Percentiles rank a stretch among this genome's conserved stretches.
These are phyloP conservation scores for Annulohypoxylon nitens DNA, from an alignment of 495 filamentous ascomycete genomes.

Conservation along the genomic window DNA sequence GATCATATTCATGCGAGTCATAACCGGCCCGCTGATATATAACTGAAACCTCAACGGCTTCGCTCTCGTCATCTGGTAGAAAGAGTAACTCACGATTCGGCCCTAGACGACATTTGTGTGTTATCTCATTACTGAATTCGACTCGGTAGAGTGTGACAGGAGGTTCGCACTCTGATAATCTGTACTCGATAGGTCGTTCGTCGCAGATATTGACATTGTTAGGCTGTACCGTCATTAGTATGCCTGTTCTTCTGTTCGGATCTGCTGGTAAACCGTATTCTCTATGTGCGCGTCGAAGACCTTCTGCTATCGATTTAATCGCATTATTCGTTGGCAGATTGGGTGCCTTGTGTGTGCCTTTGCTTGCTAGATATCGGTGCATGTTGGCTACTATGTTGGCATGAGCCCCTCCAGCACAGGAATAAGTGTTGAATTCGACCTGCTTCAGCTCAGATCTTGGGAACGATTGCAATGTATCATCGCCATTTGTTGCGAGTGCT, in stretches of 20 bases:
- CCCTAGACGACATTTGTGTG: slow-evolving; percentile 69
- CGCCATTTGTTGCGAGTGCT: background rate
- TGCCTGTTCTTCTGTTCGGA: slow-evolving; percentile 33
- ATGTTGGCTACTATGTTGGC: slow-evolving; percentile 72
- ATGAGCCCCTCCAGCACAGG: slow-evolving; percentile 82
- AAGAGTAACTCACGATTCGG: slow-evolving; percentile 71
- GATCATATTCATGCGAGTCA: slow-evolving; percentile 72
- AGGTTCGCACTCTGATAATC: slow-evolving; percentile 28
- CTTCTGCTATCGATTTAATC: slow-evolving; percentile 68
- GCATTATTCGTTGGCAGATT: slow-evolving; percentile 70
- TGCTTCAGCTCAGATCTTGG: slow-evolving; percentile 69
- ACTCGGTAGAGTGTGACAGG: slow-evolving; percentile 40
- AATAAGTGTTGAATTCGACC: slow-evolving; percentile 88
- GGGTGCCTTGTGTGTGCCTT: slow-evolving; percentile 48
- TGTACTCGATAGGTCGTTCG: slow-evolving; percentile 70
- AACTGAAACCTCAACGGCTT: slow-evolving; percentile 72
- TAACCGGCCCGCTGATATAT: slow-evolving; percentile 82
- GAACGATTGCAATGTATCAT: slow-evolving; percentile 20
- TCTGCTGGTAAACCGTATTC: slow-evolving; percentile 69
- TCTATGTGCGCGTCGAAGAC: slow-evolving; percentile 71
- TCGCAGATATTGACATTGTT: slow-evolving; percentile 81
- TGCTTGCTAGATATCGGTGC: slow-evolving; percentile 58
- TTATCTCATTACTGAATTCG: slow-evolving; percentile 62
- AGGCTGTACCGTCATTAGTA: slow-evolving; percentile 78
- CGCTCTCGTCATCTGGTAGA: slow-evolving; percentile 65